phyloP scores from a whole-genome alignment of 371 early-diverging fungal genomes.

The Blastocladiella emersonii region DNA sequence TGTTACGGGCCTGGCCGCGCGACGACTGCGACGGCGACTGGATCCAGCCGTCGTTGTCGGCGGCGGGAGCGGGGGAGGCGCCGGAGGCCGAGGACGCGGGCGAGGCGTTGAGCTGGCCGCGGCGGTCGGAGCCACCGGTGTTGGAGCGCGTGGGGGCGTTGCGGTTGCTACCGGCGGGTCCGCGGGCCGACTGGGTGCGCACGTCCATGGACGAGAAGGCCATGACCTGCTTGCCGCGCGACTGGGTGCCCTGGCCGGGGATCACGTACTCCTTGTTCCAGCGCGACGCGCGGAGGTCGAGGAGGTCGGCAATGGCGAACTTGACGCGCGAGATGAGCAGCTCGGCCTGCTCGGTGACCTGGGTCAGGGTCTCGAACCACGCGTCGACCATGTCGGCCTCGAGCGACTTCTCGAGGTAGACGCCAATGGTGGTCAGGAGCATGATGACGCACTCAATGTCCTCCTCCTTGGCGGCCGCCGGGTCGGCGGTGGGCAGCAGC shows the following conservation, averaged over 20 bases:
- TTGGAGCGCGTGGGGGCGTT: too few relatives aligned
- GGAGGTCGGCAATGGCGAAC: background rate
- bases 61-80: too few relatives aligned
- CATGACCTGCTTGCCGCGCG: background rate
- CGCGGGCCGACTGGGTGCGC: too few relatives aligned
- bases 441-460: conserved; percentile 1
- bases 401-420: background rate
- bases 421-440: background rate
- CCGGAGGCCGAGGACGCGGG: too few relatives aligned
- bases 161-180: too few relatives aligned
- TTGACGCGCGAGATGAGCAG: background rate
- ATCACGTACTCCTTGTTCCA: background rate
- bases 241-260: background rate
- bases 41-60: background rate
- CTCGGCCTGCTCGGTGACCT: background rate
- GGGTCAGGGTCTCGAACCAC: background rate
- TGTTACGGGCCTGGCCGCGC: background rate
- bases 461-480: background rate
- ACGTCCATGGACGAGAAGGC: background rate
- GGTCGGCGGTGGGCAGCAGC: background rate
- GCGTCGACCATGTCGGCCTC: background rate
- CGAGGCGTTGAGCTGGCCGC: too few relatives aligned
- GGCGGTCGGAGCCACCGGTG: too few relatives aligned
- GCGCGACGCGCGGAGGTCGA: background rate
- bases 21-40: background rate